phyloP scores from a whole-genome alignment of 176 grass and related monocot genomes.

The Rhynchospora pubera region DNA sequence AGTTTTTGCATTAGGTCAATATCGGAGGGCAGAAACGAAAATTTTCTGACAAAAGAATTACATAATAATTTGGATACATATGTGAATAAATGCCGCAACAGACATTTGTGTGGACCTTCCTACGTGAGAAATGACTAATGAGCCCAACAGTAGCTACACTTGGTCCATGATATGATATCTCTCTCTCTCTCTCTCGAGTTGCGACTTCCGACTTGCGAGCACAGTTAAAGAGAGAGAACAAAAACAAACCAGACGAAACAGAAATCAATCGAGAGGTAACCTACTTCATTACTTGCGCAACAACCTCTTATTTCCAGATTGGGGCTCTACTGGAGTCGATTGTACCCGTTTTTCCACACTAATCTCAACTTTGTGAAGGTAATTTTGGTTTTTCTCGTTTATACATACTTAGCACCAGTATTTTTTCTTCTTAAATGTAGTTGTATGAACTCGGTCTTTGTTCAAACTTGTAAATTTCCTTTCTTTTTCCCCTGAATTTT shows the following conservation, averaged over 20 bases:
- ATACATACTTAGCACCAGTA: not conserved
- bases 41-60: not conserved
- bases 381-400: not conserved
- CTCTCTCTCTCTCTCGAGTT: not conserved
- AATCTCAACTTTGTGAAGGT: not conserved
- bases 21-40: not conserved
- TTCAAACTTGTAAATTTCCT: not conserved
- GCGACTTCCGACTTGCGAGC: not conserved
- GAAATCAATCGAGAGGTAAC: not conserved
- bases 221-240: not conserved
- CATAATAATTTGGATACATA: not conserved
- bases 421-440: not conserved
- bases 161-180: too few species aligned
- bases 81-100: not conserved
- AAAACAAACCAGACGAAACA: not conserved
- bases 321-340: not conserved
- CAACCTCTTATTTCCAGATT: not conserved
- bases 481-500: not conserved
- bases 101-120: constrained; percentile 6
- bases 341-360: not conserved
- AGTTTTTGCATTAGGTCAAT: not conserved
- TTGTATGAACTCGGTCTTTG: constrained; percentile 5
- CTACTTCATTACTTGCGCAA: not conserved
- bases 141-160: too few species aligned
- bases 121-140: not conserved